Base-by-base conservation (phyloP, 139 green algal species). In the Picochlorum sp. region DNA sequence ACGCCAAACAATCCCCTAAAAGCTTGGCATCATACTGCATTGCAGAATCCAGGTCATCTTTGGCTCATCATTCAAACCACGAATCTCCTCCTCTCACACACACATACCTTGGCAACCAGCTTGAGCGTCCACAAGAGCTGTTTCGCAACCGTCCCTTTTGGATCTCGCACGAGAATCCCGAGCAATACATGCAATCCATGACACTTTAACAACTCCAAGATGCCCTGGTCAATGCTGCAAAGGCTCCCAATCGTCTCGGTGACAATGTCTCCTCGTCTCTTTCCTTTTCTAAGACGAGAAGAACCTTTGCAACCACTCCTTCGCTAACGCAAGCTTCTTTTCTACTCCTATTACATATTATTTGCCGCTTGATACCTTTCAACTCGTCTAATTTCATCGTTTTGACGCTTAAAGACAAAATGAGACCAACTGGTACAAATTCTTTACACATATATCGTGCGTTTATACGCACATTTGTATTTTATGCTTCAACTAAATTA, bases 391-490 rank as follows among this genome's bases (percentile, higher is more conserved):
- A 54, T 21, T 21, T 54, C 47, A 54, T 21, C 47, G 16, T 21
- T 54, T 54, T 18, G 11, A 54, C 16, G 47, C 34, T 41, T 8
- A 41, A 41, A 41, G 34, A 37, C 55, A 49, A 65, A 64, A 79
- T 7, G 15, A 18, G 41, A 67, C 67, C 15, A 58, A 62, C 52
- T 83, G 64, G 37, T 76, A 76, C 76, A 75, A 83, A 10, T 71
- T 41, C 34, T 41, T 41, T 41, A 41, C 34, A 41, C 7, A 41
- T 9, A 41, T 28, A 14, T 9, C 8, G 34, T 41, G 8, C 8
- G 8, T 41, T 9, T 41, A 41, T 41, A 41, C 34, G 7, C 34
- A 11, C 34, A 41, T 41, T 4, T 41, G 8, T 41, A 41, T 41
- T 41, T 54, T 21, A 54, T 54, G 47, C 47, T 54, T 26, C 10